Percentiles rank a stretch among this genome's conserved stretches.
Conservation (phyloP, 2,329 filamentous ascomycete genomes). For the Fusarium sp. region DNA sequence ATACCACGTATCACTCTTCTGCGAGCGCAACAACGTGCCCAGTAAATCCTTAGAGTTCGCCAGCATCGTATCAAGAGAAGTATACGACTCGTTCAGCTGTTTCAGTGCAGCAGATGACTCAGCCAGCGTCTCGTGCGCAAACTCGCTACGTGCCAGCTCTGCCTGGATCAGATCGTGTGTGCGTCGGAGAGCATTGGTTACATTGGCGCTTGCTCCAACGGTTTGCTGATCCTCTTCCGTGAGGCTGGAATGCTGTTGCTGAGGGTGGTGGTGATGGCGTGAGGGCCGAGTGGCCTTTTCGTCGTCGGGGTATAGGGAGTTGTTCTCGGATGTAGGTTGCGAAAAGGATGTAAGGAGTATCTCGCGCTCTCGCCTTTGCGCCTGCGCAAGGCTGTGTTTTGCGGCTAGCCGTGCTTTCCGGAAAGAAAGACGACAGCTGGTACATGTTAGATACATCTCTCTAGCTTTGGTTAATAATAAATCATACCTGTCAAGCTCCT, state of each 20-base stretch:
- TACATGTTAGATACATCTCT: conserved; percentile 15
- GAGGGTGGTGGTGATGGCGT: conserved; percentile 43
- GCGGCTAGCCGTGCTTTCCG: conserved; percentile 85
- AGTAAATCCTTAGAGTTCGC: conserved; percentile 80
- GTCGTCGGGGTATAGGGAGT: conserved; percentile 49
- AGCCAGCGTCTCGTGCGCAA: conserved; percentile 88
- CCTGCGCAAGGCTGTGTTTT: conserved; percentile 78
- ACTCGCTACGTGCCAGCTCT: conserved; percentile 87
- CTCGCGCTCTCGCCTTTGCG: conserved; percentile 82
- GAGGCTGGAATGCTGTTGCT: conserved; percentile 55
- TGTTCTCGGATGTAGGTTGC: conserved; percentile 55
- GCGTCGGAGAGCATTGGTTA: conserved; percentile 84
- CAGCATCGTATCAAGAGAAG: conserved; percentile 81
- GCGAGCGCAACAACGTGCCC: conserved; percentile 82
- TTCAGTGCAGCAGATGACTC: conserved; percentile 87
- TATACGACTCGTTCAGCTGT: conserved; percentile 85
- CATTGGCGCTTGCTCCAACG: conserved; percentile 81
- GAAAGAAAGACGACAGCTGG: conserved; percentile 74
- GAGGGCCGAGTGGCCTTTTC: conserved; percentile 44
- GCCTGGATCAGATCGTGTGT: conserved; percentile 89
- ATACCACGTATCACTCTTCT: conserved; percentile 99
- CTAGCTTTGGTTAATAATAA: neutral
- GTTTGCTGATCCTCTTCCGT: conserved; percentile 79
- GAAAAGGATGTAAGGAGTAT: conserved; percentile 77
- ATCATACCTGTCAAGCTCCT: conserved; percentile 77